Percentiles rank a stretch among this genome's conserved stretches.
phyloP scores from a whole-genome alignment of 352 stramenopile species.

The Pythium utonaiense region DNA sequence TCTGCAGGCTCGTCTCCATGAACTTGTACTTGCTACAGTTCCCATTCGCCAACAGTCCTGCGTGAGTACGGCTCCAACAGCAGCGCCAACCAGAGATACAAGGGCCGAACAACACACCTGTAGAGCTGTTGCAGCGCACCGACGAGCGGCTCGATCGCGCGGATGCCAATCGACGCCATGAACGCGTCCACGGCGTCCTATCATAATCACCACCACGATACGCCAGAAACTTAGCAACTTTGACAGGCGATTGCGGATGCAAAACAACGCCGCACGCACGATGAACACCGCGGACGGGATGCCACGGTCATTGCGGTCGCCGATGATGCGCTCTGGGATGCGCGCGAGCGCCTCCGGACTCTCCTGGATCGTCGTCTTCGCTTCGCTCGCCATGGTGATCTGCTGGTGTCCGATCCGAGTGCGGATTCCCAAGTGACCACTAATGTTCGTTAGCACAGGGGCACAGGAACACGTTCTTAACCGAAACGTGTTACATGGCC shows the following conservation, averaged over 20 bases:
- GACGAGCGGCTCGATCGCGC: conserved; percentile 70
- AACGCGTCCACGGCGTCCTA: conserved; percentile 76
- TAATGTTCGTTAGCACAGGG: too few species aligned
- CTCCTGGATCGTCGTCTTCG: conserved; percentile 44
- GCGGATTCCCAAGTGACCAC: too few species aligned
- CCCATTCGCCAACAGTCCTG: too few species aligned
- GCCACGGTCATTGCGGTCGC: conserved; percentile 71
- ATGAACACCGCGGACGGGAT: conserved; percentile 81
- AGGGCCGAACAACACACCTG: too few species aligned
- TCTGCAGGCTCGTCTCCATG: conserved; percentile 86
- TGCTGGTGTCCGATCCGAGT: too few species aligned
- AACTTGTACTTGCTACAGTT: conserved; percentile 89
- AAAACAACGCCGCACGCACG: conserved; percentile 22
- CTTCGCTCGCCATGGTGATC: conserved; percentile 30
- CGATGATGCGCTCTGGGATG: conserved; percentile 71
- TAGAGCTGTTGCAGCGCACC: conserved; percentile 84
- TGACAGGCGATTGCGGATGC: neutral
- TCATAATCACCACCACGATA: neutral
- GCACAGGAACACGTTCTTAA: too few species aligned
- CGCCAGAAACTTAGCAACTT: neutral
- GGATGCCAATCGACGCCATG: conserved; percentile 49
- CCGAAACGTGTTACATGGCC: too few species aligned
- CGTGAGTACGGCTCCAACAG: too few species aligned
- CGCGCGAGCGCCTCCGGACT: conserved; percentile 64
- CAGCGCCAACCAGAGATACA: too few species aligned